phyloP scores from a whole-genome alignment of 1,284 basidiomycete species.

The Sanghuangporus baumii region DNA sequence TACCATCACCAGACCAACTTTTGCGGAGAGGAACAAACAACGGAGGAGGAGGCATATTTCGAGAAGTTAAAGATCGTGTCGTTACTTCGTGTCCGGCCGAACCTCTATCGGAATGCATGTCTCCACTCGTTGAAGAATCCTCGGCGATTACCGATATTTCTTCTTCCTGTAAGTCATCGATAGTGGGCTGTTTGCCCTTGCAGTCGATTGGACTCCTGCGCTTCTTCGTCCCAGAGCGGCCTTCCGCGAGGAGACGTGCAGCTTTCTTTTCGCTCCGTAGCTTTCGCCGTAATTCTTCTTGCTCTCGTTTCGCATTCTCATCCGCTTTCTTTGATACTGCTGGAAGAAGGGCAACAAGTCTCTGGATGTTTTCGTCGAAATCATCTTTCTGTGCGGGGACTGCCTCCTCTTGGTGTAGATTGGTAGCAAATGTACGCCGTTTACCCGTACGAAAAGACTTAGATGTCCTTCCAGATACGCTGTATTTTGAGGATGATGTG shows the following conservation, averaged over 20 bases:
- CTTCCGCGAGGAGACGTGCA: not conserved
- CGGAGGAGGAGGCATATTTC: not conserved
- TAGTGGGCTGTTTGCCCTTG: not conserved
- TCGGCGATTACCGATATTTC: not conserved
- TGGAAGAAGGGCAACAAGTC: not conserved
- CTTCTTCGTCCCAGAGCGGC: not conserved
- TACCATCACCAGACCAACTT: not conserved
- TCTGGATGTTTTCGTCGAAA: not conserved
- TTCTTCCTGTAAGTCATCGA: not conserved
- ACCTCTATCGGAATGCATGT: not conserved
- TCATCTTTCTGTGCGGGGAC: not conserved
- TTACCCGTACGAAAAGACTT: not conserved
- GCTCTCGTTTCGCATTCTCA: slow-evolving; percentile 1
- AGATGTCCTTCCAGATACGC: not conserved
- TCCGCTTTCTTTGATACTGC: slow-evolving; percentile 7
- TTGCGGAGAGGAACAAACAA: not conserved
- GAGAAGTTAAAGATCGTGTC: not conserved
- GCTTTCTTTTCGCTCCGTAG: slow-evolving; percentile 1
- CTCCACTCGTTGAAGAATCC: not conserved
- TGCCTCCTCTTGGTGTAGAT: not conserved
- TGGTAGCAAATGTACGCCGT: not conserved
- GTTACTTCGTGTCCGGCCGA: not conserved
- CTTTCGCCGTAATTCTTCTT: slow-evolving; percentile 1
- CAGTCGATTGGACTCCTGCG: not conserved
- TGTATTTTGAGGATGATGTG: not conserved